Evolutionary conservation across 2,329 filamentous ascomycete species (phyloP), one percentile per base, ranked within the genome.

Genomic region (Fusarium nematophilum): DNA sequence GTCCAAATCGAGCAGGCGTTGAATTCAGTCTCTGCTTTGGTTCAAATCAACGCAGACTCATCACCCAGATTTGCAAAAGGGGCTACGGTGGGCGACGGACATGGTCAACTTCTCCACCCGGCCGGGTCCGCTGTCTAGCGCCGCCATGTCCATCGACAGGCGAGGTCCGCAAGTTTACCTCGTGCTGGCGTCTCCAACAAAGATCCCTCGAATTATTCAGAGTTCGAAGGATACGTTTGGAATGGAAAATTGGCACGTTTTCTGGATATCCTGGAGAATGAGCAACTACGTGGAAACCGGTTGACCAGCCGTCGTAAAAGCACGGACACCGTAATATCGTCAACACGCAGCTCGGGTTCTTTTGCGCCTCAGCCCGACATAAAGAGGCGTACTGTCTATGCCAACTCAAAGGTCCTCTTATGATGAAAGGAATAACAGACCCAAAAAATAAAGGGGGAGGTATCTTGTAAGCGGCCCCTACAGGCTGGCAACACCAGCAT

Each of bases 381-480:
- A 42, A 18, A 39, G 29, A 39, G 36, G 23, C 29, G 47, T 47
- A 57, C 46, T 64, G 30, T 62, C 46, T 64, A 64, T 50, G 43
- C 52, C 48, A 36, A 44, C 43, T 57, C 40, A 29, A 43, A 47
- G 13, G 43, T 53, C n/a, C 25, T 62, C 29, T 47, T 33, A 6
- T 33, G 13, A 6, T 3, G 8, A 15, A 15, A 8, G 30, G 13
- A 23, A 5, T 36, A 57, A 36, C 23, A 43, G 21, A 43, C 17
- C 31, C 46, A 54, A 17, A 50, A 54, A 53, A 48, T 50, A 50
- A 64, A 53, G 45, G 17, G 45, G 34, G 56, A 64, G 60, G 56
- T 64, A 54, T 64, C 60, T 64, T 57, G 60, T 21, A 62, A 57
- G 50, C 39, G 50, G 52, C 44, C 44, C 39, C 51, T 45, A 57